A percentile compares a stretch with the other conserved stretches of the same genome.
phyloP scores from a whole-genome alignment of 2,329 filamentous ascomycete genomes.

The Claviceps purpurea region DNA sequence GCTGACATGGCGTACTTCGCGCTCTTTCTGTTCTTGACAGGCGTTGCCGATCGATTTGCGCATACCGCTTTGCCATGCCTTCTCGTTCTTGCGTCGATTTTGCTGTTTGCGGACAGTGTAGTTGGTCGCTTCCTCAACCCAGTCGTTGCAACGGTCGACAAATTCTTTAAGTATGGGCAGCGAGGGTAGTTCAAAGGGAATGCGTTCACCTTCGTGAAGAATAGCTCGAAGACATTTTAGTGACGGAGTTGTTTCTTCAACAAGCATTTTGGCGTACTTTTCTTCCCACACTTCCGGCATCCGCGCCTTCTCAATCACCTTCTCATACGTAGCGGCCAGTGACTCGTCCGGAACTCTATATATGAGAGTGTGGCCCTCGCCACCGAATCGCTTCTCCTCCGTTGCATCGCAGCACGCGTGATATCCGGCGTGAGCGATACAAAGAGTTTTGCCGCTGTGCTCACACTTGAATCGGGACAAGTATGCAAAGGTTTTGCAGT shows the following conservation, averaged over 20 bases:
- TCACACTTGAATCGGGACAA: constrained; percentile 81
- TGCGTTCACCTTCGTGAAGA: constrained; percentile 87
- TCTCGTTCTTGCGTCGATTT: constrained; percentile 90
- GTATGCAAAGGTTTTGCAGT: constrained; percentile 88
- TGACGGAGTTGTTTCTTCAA: constrained; percentile 71
- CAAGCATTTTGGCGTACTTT: constrained; percentile 73
- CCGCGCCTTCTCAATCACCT: constrained; percentile 72
- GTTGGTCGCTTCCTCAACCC: constrained; percentile 92
- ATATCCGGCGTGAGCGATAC: constrained; percentile 66
- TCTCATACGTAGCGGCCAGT: constrained; percentile 54
- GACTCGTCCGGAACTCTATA: constrained; percentile 65
- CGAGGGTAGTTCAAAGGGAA: constrained; percentile 77
- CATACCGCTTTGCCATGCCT: constrained; percentile 62
- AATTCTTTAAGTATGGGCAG: constrained; percentile 73
- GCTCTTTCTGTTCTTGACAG: constrained; percentile 59
- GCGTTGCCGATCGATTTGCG: constrained; percentile 50
- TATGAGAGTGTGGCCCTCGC: constrained; percentile 58
- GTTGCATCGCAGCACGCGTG: constrained; percentile 66
- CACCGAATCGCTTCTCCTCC: constrained; percentile 53
- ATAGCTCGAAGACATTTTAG: constrained; percentile 76
- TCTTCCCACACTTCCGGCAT: constrained; percentile 82
- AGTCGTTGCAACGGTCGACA: constrained; percentile 92
- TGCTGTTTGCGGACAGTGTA: constrained; percentile 97
- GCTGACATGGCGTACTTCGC: constrained; percentile 74
- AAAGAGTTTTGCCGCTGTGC: constrained; percentile 68